phyloP scores from a whole-genome alignment of 768 basidiomycete genomes.

The Lentinula guzmanii region DNA sequence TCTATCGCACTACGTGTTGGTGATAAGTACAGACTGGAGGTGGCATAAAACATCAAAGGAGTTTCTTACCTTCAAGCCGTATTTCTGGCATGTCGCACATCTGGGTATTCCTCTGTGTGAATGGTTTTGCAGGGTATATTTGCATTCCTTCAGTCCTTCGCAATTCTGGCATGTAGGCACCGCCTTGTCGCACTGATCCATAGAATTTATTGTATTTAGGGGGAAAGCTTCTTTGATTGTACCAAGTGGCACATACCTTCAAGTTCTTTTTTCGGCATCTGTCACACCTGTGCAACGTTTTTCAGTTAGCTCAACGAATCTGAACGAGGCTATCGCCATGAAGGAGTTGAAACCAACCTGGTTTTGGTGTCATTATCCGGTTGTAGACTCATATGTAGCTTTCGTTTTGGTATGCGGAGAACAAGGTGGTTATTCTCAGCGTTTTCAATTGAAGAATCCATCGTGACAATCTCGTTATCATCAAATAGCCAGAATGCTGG shows the following conservation, averaged over 20 bases:
- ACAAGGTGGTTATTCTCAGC: conserved; percentile 4
- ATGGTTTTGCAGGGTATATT: not conserved
- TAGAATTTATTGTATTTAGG: not conserved
- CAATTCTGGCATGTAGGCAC: conserved; percentile 4
- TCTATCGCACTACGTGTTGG: not conserved
- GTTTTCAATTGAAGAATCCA: conserved; percentile 5
- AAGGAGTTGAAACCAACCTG: not conserved
- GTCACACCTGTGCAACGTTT: conserved; percentile 3
- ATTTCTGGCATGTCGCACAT: conserved; percentile 3
- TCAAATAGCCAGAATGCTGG: conserved; percentile 1
- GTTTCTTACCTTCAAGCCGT: not conserved
- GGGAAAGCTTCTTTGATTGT: conserved; percentile 6
- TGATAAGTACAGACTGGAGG: not conserved
- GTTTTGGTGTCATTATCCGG: not conserved
- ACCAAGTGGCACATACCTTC: conserved; percentile 1
- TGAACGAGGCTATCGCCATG: not conserved
- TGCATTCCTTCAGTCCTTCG: conserved; percentile 3
- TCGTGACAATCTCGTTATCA: conserved; percentile 7
- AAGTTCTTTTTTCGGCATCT: conserved; percentile 5
- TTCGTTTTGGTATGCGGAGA: conserved; percentile 5
- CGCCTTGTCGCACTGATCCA: conserved; percentile 4
- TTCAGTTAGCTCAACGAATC: not conserved
- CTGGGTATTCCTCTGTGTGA: conserved; percentile 7
- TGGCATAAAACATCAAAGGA: not conserved
- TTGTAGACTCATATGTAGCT: not conserved